Conservation (phyloP, 345 rosid genomes). For the Bretschneidera sinensis region DNA sequence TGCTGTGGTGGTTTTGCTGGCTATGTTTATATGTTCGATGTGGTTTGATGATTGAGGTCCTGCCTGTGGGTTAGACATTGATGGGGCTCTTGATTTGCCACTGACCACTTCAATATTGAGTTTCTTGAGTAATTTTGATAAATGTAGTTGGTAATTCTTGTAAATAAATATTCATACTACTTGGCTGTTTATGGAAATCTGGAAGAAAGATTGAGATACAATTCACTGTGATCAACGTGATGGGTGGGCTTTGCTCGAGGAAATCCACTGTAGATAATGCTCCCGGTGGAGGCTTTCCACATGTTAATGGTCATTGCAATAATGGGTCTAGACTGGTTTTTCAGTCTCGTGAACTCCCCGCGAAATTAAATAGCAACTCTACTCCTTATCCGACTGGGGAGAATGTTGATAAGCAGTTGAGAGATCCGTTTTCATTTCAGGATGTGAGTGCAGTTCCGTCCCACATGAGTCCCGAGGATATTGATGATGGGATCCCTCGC, state of each 20-base stretch:
- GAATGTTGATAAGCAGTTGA: slow-evolving; percentile 37
- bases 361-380: slow-evolving; percentile 32
- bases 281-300: slow-evolving; percentile 75
- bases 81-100: not conserved
- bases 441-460: slow-evolving; percentile 30
- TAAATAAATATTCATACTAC: slow-evolving; percentile 13
- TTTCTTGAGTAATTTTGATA: slow-evolving; percentile 6
- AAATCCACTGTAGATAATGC: slow-evolving; percentile 87
- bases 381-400: slow-evolving; percentile 41
- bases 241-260: slow-evolving; percentile 99
- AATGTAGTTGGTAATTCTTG: slow-evolving; percentile 3
- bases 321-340: slow-evolving; percentile 34
- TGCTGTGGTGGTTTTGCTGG: slow-evolving; percentile 28
- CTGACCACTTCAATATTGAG: slow-evolving; percentile 4
- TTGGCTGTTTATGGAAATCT: slow-evolving; percentile 36
- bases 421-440: slow-evolving; percentile 52
- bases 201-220: slow-evolving; percentile 21
- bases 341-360: slow-evolving; percentile 42
- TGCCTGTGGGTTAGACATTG: slow-evolving; percentile 8
- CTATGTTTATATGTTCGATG: slow-evolving; percentile 15
- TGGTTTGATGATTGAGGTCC: slow-evolving; percentile 12
- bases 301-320: slow-evolving; percentile 51
- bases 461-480: slow-evolving; percentile 39
- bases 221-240: slow-evolving; percentile 25
- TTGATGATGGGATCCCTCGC: slow-evolving; percentile 69